Percentiles rank a stretch among this genome's conserved stretches.
These are phyloP conservation scores for Saccharomycopsis fermentans DNA, from an alignment of 805 yeast genomes.

Conservation along the genomic window DNA sequence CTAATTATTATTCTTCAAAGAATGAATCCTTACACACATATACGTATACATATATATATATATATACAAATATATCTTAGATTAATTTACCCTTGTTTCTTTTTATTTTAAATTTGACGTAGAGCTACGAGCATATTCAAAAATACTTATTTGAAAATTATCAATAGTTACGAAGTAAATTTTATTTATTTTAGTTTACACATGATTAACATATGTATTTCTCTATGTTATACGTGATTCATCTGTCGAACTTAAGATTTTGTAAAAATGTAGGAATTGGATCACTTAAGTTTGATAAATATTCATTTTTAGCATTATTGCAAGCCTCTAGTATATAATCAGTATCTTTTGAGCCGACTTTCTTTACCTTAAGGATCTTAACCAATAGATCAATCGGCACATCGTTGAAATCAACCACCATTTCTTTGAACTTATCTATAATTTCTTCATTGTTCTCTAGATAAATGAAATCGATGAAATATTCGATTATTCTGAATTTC, in stretches of 20 bases:
- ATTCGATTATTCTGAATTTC: conserved; percentile 51
- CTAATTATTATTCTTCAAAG: no score
- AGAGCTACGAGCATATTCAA: no score
- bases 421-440: conserved; percentile 47
- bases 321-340: conserved; percentile 16
- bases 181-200: no score
- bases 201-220: background rate
- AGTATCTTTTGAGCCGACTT: conserved; percentile 9
- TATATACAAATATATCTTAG: no score
- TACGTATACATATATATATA: no score
- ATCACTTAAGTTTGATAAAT: conserved; percentile 13
- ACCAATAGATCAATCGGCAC: conserved; percentile 64
- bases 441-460: conserved; percentile 38
- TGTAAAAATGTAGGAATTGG: conserved; percentile 17
- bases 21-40: no score
- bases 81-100: no score
- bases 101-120: no score
- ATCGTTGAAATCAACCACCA: conserved; percentile 60
- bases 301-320: conserved; percentile 18
- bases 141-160: background rate
- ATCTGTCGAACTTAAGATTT: conserved; percentile 6
- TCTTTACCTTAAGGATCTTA: conserved; percentile 42
- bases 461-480: conserved; percentile 45
- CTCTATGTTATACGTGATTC: background rate
- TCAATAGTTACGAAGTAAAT: background rate